phyloP scores from a whole-genome alignment of 768 basidiomycete genomes.

The Boletales sp. region DNA sequence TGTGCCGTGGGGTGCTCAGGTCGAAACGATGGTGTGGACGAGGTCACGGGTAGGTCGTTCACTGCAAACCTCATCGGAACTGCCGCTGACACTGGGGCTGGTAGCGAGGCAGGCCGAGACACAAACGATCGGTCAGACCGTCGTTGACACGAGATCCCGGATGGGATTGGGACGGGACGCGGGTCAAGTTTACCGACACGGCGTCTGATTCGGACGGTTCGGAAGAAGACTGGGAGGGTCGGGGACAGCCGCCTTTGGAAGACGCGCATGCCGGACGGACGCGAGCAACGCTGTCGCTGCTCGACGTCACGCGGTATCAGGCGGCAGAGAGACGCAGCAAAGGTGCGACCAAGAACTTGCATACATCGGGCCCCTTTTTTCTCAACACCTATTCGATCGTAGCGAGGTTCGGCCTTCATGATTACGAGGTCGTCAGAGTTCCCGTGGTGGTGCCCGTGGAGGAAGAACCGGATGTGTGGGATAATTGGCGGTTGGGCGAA shows the following conservation, averaged over 20 bases:
- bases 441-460: slow-evolving; percentile 20
- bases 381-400: neutral
- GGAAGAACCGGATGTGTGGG: slow-evolving; percentile 1
- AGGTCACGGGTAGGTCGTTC: slow-evolving; percentile 12
- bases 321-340: slow-evolving; percentile 2
- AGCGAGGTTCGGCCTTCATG: slow-evolving; percentile 13
- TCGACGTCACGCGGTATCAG: slow-evolving; percentile 2
- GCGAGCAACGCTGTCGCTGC: neutral
- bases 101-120: slow-evolving; percentile 16
- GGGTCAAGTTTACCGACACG: slow-evolving; percentile 2
- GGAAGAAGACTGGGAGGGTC: neutral
- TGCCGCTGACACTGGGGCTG: neutral
- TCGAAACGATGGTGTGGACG: slow-evolving; percentile 5
- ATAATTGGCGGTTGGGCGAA: slow-evolving; percentile 6
- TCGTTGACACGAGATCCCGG: slow-evolving; percentile 12
- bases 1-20: slow-evolving; percentile 3
- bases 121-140: slow-evolving; percentile 8
- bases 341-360: slow-evolving; percentile 6
- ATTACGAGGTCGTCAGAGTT: slow-evolving; percentile 23
- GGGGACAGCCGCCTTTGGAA: neutral
- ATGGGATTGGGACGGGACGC: slow-evolving; percentile 25
- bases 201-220: neutral
- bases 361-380: neutral
- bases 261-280: neutral
- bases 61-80: neutral